phyloP scores from a whole-genome alignment of 495 filamentous ascomycete genomes.

The Oleoguttula mirabilis region DNA sequence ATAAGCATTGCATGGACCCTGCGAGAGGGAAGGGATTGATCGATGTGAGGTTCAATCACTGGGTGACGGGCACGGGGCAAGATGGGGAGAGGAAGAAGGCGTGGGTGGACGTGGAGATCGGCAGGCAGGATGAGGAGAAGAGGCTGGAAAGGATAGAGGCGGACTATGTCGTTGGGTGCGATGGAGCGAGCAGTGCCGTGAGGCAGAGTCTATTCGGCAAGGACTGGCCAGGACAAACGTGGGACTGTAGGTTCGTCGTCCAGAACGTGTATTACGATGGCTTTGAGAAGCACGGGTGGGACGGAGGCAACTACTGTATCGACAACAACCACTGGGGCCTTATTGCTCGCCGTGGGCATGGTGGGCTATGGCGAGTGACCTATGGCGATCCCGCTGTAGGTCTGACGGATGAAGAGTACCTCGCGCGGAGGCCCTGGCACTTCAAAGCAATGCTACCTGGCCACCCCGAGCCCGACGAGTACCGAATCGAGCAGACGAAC shows the following conservation, averaged over 20 bases:
- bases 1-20: constrained; percentile 12
- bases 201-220: constrained; percentile 11
- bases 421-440: constrained; percentile 7
- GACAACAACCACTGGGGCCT: constrained; percentile 18
- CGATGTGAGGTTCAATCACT: constrained; percentile 16
- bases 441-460: constrained; percentile 19
- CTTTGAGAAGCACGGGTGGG: constrained; percentile 21
- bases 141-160: background rate
- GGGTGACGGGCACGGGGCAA: constrained; percentile 9
- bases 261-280: constrained; percentile 20
- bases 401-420: constrained; percentile 12
- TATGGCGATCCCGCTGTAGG: constrained; percentile 13
- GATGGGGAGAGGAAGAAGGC: constrained; percentile 4
- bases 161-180: constrained; percentile 11
- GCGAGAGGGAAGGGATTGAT: constrained; percentile 9
- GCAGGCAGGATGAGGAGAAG: constrained; percentile 5
- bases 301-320: constrained; percentile 13
- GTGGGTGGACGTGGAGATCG: constrained; percentile 17
- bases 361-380: constrained; percentile 17
- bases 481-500: constrained; percentile 9
- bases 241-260: constrained; percentile 13
- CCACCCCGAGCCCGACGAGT: constrained; percentile 13
- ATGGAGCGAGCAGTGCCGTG: constrained; percentile 15
- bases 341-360: constrained; percentile 10
- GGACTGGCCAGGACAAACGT: constrained; percentile 16